Conservation (phyloP, 768 basidiomycete genomes). For the Obba rivulosa region DNA sequence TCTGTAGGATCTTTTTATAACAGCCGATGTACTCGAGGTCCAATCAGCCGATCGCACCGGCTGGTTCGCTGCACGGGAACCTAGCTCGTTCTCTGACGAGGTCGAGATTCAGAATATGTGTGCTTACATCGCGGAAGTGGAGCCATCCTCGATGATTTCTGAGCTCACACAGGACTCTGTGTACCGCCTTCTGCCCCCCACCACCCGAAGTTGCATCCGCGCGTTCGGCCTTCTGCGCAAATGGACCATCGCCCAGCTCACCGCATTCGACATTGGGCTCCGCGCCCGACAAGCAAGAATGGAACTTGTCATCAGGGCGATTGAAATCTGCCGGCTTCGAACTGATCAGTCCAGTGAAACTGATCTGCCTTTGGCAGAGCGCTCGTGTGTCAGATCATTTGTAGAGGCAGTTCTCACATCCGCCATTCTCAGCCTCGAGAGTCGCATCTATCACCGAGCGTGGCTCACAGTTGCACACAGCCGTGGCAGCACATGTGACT, state of each 20-base stretch:
- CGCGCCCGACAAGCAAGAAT: conserved; percentile 64
- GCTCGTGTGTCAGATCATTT: conserved; percentile 70
- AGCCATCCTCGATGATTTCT: conserved; percentile 66
- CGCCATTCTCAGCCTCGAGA: conserved; percentile 75
- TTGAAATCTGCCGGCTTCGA: conserved; percentile 69
- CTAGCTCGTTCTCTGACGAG: conserved; percentile 46
- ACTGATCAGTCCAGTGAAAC: conserved; percentile 31
- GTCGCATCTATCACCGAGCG: conserved; percentile 69
- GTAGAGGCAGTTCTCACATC: conserved; percentile 73
- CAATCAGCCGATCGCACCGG: conserved; percentile 76
- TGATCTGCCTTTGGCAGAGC: conserved; percentile 39
- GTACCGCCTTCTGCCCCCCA: conserved; percentile 71
- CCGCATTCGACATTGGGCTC: conserved; percentile 57
- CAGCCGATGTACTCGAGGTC: conserved; percentile 74
- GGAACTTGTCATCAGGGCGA: conserved; percentile 63
- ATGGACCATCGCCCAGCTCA: conserved; percentile 71
- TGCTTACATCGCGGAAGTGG: conserved; percentile 64
- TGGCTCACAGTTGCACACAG: conserved; percentile 70
- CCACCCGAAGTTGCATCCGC: conserved; percentile 69
- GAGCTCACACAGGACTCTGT: conserved; percentile 65
- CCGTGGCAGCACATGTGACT: conserved; percentile 60
- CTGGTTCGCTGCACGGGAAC: conserved; percentile 68
- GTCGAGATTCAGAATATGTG: conserved; percentile 80
- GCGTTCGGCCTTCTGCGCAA: conserved; percentile 74
- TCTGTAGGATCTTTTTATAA: conserved; percentile 67